phyloP scores from a whole-genome alignment of 768 basidiomycete genomes.

The Collybia sordida region DNA sequence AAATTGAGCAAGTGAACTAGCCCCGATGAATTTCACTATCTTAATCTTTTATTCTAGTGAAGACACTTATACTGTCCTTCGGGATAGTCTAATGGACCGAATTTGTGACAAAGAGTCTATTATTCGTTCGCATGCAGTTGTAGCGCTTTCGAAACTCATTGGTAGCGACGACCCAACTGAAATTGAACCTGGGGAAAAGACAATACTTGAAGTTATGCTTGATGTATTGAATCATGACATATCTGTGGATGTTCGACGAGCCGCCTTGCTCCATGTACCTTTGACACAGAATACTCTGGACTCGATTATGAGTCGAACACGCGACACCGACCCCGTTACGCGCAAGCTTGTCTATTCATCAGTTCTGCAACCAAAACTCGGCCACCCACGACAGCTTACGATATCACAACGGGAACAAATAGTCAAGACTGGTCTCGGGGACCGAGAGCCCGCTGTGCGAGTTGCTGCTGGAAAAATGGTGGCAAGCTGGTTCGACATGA shows the following conservation, averaged over 20 bases:
- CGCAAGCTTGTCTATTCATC: slow-evolving; percentile 77
- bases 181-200: slow-evolving; percentile 45
- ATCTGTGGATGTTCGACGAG: slow-evolving; percentile 90
- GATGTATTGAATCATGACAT: slow-evolving; percentile 74
- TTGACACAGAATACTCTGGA: slow-evolving; percentile 60
- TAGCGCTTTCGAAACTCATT: slow-evolving; percentile 78
- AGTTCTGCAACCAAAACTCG: slow-evolving; percentile 54
- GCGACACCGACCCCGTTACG: slow-evolving; percentile 80
- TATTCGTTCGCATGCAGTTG: slow-evolving; percentile 82
- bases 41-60: slow-evolving; percentile 52
- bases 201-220: slow-evolving; percentile 64
- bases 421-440: slow-evolving; percentile 86
- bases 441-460: slow-evolving; percentile 81
- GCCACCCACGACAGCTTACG: slow-evolving; percentile 69
- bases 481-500: slow-evolving; percentile 77
- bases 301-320: slow-evolving; percentile 71
- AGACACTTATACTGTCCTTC: slow-evolving; percentile 72
- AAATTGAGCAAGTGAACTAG: slow-evolving; percentile 72
- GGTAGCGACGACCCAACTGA: slow-evolving; percentile 66
- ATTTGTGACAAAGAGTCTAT: slow-evolving; percentile 81
- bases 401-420: slow-evolving; percentile 83
- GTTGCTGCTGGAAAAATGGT: slow-evolving; percentile 81
- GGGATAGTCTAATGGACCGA: slow-evolving; percentile 71
- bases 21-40: not conserved
- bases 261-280: slow-evolving; percentile 78